These are phyloP conservation scores for Wickerhamomyces canadensis DNA, from an alignment of 805 yeast genomes.

Conservation along the genomic window DNA sequence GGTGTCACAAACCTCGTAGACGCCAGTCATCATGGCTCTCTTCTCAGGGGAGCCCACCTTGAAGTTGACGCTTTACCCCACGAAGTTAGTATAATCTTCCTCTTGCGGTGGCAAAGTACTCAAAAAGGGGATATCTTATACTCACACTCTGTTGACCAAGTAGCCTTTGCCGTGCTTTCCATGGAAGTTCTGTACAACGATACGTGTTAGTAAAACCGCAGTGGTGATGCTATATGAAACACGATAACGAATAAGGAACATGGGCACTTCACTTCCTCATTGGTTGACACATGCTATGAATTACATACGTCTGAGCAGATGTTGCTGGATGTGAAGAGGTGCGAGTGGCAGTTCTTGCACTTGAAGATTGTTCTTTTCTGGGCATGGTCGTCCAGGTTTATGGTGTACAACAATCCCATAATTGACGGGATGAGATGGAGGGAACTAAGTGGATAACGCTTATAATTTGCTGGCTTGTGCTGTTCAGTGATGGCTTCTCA, in stretches of 20 bases:
- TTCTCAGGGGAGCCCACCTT: conserved; percentile 31
- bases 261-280: no score
- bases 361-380: conserved; percentile 13
- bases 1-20: conserved; percentile 50
- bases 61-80: conserved; percentile 34
- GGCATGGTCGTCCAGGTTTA: conserved; percentile 11
- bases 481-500: no score
- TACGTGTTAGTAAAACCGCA: conserved; percentile 2
- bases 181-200: conserved; percentile 33
- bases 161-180: conserved; percentile 57
- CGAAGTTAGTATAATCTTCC: no score
- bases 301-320: conserved; percentile 13
- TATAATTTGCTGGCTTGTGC: no score
- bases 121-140: background rate
- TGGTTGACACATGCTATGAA: no score
- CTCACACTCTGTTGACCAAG: conserved; percentile 39
- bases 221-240: no score
- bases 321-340: conserved; percentile 14
- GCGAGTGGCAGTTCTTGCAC: conserved; percentile 17
- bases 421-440: no score
- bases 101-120: no score
- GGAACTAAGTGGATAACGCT: no score
- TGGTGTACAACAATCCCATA: conserved; percentile 19
- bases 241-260: no score
- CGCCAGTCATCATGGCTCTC: conserved; percentile 55